Evolutionary conservation across 2,329 filamentous ascomycete species (phyloP), one percentile per base, ranked within the genome.

Genomic region (Sphaerulina musiva): DNA sequence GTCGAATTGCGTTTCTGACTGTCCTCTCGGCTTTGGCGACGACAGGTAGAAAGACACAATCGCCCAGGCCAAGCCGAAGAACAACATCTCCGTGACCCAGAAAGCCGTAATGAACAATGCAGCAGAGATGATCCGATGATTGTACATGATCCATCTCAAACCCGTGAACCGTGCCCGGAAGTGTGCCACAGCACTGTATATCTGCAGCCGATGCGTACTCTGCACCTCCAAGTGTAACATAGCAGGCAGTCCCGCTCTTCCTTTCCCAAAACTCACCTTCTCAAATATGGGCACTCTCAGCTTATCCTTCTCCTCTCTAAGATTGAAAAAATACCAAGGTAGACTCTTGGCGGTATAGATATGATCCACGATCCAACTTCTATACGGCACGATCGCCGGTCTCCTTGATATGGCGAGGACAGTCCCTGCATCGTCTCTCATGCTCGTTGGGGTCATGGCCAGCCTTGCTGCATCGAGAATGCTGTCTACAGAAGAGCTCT

Each of bases 111-210:
- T 87, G 64, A 90, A 86, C 0, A 84, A 65, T 0, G 86, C 49
- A 55, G 89, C 90, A 4, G 83, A 83, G 1, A 82, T 69, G 36
- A 93, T 65, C 10, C 86, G 82, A 73, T 92, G 85, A 57, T 89
- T 84, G 65, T 93, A 93, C 87, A 98, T 95, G 52, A 91, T 64
- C 82, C 87, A 93, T 46, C 81, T 76, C 57, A 96, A 69, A 0
- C 92, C 92, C 2, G 56, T 51, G 59, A 96, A 83, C 50, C 83
- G 80, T 4, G 92, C 91, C 29, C 80, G 83, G 58, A 97, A 82
- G 2, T 78, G 79, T 34, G 95, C 77, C 11, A 72, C 74, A 3
- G 81, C 84, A 17, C 75, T 74, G 69, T 96, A 96, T 5, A 95
- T 81, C 69, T 95, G 88, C 65, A 96, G 78, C 3, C 61, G 59